A percentile compares a stretch with the other conserved stretches of the same genome.
phyloP scores from a whole-genome alignment of 495 filamentous ascomycete species.

The Penicillium parvum region DNA sequence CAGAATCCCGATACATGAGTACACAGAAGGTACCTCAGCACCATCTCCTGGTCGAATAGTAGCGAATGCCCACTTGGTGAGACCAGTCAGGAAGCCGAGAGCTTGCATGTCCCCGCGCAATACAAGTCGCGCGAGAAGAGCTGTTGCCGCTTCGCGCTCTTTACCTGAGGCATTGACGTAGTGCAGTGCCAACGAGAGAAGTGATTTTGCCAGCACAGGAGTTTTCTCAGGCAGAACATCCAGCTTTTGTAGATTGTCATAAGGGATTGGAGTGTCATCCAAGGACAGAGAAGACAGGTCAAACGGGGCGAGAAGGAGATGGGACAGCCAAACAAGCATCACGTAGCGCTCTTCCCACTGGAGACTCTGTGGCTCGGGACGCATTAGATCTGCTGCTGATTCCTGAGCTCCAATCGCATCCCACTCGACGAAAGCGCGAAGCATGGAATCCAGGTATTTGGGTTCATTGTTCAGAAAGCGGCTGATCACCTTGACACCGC shows the following conservation, averaged over 20 bases:
- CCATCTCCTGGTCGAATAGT: conserved; percentile 41
- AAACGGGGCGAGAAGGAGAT: conserved; percentile 89
- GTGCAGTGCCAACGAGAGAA: conserved; percentile 64
- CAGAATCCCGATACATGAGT: conserved; percentile 67
- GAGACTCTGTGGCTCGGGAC: conserved; percentile 30
- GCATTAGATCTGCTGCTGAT: conserved; percentile 7
- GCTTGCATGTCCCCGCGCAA: conserved; percentile 83
- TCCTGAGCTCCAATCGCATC: conserved; percentile 15
- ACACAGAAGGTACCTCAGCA: conserved; percentile 40
- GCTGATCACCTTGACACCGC: conserved; percentile 86
- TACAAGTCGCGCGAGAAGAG: conserved; percentile 74
- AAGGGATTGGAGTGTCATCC: conserved; percentile 34
- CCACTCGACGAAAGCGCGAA: conserved; percentile 60
- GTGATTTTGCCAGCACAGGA: conserved; percentile 64
- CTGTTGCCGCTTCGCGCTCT: conserved; percentile 79
- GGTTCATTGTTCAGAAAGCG: conserved; percentile 88
- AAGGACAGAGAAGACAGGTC: conserved; percentile 83
- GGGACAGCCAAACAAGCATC: conserved; percentile 87
- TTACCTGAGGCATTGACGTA: conserved; percentile 75
- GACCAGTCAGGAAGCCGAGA: conserved; percentile 58
- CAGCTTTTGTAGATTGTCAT: conserved; percentile 22
- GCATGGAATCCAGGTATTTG: conserved; percentile 70
- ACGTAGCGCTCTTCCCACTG: conserved; percentile 88
- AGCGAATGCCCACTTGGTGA: conserved; percentile 65
- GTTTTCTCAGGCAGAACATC: conserved; percentile 35